Conservation (phyloP, 2,329 filamentous ascomycete genomes). For the Hypomyces perniciosus region DNA sequence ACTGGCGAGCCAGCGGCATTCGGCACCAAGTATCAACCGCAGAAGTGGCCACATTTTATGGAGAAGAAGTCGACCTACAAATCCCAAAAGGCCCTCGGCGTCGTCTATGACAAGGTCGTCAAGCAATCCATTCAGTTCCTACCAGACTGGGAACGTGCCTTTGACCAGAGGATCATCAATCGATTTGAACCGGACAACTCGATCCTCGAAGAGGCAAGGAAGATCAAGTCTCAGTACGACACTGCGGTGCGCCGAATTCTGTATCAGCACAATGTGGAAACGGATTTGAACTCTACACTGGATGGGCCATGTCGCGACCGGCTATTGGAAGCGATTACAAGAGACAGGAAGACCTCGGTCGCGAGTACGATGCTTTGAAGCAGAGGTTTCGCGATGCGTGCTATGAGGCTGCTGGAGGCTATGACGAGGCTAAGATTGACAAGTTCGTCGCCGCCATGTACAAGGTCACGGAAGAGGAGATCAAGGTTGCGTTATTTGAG, state of each 20-base stretch:
- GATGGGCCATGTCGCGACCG: constrained; percentile 73
- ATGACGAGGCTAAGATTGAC: constrained; percentile 53
- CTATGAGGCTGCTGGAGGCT: constrained; percentile 55
- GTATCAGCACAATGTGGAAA: constrained; percentile 74
- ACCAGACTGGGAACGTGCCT: constrained; percentile 64
- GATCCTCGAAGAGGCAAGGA: constrained; percentile 51
- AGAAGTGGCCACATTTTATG: constrained; percentile 80
- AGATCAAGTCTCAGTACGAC: constrained; percentile 75
- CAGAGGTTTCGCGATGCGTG: constrained; percentile 63
- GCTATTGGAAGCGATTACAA: constrained; percentile 74
- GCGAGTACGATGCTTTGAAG: constrained; percentile 59
- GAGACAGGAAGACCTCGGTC: constrained; percentile 74
- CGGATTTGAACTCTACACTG: constrained; percentile 91
- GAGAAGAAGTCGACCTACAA: constrained; percentile 60
- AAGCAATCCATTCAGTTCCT: constrained; percentile 56
- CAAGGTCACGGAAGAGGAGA: constrained; percentile 67
- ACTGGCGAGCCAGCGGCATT: constrained; percentile 74
- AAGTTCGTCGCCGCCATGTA: constrained; percentile 87
- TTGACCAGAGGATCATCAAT: constrained; percentile 68
- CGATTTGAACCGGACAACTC: constrained; percentile 51
- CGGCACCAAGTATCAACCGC: constrained; percentile 52
- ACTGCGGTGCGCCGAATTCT: constrained; percentile 70
- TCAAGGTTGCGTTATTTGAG: constrained; percentile 52
- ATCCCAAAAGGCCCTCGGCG: constrained; percentile 68
- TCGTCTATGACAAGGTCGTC: constrained; percentile 70